phyloP scores from a whole-genome alignment of 495 filamentous ascomycete species.

The Trichoderma reesei region DNA sequence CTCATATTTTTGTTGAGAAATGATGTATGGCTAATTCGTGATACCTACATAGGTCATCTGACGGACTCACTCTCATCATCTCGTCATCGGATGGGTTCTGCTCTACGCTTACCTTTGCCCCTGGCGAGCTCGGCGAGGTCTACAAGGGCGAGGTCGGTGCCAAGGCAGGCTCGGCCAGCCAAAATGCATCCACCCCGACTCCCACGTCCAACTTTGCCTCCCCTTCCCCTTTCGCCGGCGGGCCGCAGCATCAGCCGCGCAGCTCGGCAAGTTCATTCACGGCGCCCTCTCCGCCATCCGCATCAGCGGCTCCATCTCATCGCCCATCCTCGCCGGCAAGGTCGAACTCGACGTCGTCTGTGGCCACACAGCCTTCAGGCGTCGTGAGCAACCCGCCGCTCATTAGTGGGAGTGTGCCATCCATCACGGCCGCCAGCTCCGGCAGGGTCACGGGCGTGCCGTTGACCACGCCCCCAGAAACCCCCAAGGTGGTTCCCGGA shows the following conservation, averaged over 20 bases:
- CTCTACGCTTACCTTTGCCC: slow-evolving; percentile 73
- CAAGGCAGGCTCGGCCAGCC: slow-evolving; percentile 35
- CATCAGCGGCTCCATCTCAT: slow-evolving; percentile 35
- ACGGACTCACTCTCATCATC: slow-evolving; percentile 87
- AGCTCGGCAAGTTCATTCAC: slow-evolving; percentile 39
- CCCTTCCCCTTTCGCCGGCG: slow-evolving; percentile 45
- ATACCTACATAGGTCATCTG: slow-evolving; percentile 65
- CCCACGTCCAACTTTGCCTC: slow-evolving; percentile 48
- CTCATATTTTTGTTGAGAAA: slow-evolving; percentile 4
- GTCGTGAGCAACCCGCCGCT: slow-evolving; percentile 68
- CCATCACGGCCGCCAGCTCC: slow-evolving; percentile 60
- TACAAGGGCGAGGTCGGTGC: slow-evolving; percentile 56
- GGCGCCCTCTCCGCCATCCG: slow-evolving; percentile 47
- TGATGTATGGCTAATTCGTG: slow-evolving; percentile 20
- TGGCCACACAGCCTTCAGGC: slow-evolving; percentile 49
- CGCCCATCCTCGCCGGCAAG: slow-evolving; percentile 68
- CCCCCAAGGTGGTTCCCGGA: slow-evolving; percentile 49
- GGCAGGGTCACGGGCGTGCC: slow-evolving; percentile 44
- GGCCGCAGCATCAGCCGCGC: slow-evolving; percentile 36
- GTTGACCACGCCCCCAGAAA: slow-evolving; percentile 73
- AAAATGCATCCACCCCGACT: slow-evolving; percentile 56
- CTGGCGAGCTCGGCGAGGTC: slow-evolving; percentile 78
- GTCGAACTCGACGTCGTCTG: slow-evolving; percentile 80
- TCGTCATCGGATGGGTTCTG: slow-evolving; percentile 97
- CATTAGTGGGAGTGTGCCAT: slow-evolving; percentile 61